Percentiles rank a stretch among this genome's conserved stretches.
These are phyloP conservation scores for Bipolaris zeicola DNA, from an alignment of 2,329 filamentous ascomycete species.

Conservation along the genomic window DNA sequence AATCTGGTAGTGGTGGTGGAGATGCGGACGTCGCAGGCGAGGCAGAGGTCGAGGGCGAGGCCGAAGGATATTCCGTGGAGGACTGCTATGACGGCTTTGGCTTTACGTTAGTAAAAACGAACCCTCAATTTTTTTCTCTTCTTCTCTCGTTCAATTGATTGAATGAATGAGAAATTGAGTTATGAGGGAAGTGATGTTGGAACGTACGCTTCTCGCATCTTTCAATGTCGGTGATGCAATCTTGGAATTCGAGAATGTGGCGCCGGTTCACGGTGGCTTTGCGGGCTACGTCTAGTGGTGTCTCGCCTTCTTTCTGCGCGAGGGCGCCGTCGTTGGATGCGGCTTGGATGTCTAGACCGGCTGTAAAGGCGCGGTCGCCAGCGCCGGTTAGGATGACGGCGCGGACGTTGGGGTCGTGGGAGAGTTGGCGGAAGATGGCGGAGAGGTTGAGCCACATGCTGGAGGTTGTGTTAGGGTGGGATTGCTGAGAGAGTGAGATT, in stretches of 20 bases:
- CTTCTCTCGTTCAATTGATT: too few relatives aligned
- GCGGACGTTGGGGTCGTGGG: constrained; percentile 72
- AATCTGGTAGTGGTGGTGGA: constrained; percentile 65
- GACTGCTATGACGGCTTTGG: constrained; percentile 36
- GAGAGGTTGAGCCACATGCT: constrained; percentile 87
- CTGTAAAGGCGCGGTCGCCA: constrained; percentile 82
- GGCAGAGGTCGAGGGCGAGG: constrained; percentile 58
- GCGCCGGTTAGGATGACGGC: constrained; percentile 79
- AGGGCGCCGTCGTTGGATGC: constrained; percentile 62
- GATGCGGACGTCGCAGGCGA: constrained; percentile 73
- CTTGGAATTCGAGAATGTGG: constrained; percentile 80
- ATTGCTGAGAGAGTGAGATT: neutral
- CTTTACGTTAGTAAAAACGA: too few relatives aligned
- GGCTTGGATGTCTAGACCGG: constrained; percentile 80
- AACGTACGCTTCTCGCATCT: constrained; percentile 75
- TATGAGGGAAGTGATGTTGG: too few relatives aligned
- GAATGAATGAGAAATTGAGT: too few relatives aligned
- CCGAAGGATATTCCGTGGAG: constrained; percentile 47
- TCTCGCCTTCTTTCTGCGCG: constrained; percentile 27
- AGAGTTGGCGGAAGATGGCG: constrained; percentile 73
- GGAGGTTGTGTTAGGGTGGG: neutral
- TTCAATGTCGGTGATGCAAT: constrained; percentile 75
- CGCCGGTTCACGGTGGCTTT: constrained; percentile 60
- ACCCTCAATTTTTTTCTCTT: neutral
- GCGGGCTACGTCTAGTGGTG: constrained; percentile 65